These are phyloP conservation scores for Staphylotrichum longicolle DNA, from an alignment of 495 filamentous ascomycete genomes.

Conservation along the genomic window DNA sequence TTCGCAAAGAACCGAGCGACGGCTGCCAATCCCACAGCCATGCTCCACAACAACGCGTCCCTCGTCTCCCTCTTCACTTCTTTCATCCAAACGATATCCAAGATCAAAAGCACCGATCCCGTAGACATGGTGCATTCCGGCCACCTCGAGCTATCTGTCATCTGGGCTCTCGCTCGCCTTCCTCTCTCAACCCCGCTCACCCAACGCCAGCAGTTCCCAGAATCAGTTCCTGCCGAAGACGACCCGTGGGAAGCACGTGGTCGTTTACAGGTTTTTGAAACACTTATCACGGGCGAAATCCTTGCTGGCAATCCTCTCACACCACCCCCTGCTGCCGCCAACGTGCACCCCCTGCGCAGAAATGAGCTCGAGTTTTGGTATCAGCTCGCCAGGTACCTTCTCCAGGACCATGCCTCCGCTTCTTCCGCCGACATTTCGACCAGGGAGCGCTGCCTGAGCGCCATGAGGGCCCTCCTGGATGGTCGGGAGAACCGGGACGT, in stretches of 20 bases:
- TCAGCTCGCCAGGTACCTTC: constrained; percentile 67
- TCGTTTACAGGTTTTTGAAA: constrained; percentile 71
- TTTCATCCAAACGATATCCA: constrained; percentile 50
- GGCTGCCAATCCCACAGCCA: constrained; percentile 21
- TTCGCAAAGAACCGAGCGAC: constrained; percentile 43
- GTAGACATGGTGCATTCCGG: constrained; percentile 59
- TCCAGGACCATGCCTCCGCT: constrained; percentile 55
- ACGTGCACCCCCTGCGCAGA: constrained; percentile 52
- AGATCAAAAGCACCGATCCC: constrained; percentile 48
- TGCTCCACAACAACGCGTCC: constrained; percentile 56
- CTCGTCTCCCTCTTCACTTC: constrained; percentile 62
- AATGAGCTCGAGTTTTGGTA: constrained; percentile 80
- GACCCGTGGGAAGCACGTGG: constrained; percentile 59
- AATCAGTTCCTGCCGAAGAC: constrained; percentile 34
- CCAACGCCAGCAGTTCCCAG: constrained; percentile 8
- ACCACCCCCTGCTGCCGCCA: constrained; percentile 41
- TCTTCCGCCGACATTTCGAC: constrained; percentile 45
- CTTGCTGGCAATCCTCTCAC: constrained; percentile 58
- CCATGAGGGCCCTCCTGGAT: constrained; percentile 66
- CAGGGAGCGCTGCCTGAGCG: constrained; percentile 60
- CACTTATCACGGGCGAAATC: constrained; percentile 66
- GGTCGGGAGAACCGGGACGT: constrained; percentile 87
- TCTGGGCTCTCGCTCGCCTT: constrained; percentile 61
- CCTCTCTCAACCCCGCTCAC: constrained; percentile 32
- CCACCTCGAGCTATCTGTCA: constrained; percentile 66